Base-by-base conservation (phyloP, 2,329 filamentous ascomycete genomes). In the Aspergillus neotritici region DNA sequence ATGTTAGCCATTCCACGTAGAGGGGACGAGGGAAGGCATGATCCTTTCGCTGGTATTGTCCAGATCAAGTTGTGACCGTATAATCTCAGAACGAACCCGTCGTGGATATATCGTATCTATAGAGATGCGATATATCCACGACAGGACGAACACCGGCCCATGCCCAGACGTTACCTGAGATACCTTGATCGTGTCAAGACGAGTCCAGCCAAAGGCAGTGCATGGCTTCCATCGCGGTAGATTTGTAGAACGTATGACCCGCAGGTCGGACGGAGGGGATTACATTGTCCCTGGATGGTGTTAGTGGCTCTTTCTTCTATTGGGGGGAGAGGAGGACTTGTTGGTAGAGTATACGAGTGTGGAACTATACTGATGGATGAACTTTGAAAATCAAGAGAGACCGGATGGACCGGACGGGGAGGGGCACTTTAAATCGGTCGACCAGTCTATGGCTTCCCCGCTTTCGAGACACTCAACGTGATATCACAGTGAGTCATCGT, bases 21-120 rank as follows among this genome's bases (percentile, higher is more conserved):
- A 52, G 56, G 60, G 58, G 55, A 64, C 59, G 66, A 71, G 70
- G 73, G 73, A 78, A 79, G 79, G 87, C 87, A 94, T 94, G 88
- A 93, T 94, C 85, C 89, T 94, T 93, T 89, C 89, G 89, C 89
- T 89, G 86, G 87, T 87, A 93, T 93, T 91, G 91, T 90, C 87
- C 86, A 87, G 86, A 90, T 91, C 87, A 91, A 91, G 86, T 91
- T 88, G 73, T 76, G 75, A 84, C 87, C 86, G 87, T 93, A 85
- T 93, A 82, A 82, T 93, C 86, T 91, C 68, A 71, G 68, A 68
- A 67, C 66, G 62, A 67, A 59, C 59, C 56, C 54, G 21, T 25
- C 21, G 21, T 25, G 21, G 21, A 25, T 25, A 25, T 25, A 25
- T 25, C 21, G 9, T 25, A 25, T 25, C 21, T 9, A 8, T 25